Conservation (phyloP, 1,284 basidiomycete species). For the Ustilago loliicola region DNA sequence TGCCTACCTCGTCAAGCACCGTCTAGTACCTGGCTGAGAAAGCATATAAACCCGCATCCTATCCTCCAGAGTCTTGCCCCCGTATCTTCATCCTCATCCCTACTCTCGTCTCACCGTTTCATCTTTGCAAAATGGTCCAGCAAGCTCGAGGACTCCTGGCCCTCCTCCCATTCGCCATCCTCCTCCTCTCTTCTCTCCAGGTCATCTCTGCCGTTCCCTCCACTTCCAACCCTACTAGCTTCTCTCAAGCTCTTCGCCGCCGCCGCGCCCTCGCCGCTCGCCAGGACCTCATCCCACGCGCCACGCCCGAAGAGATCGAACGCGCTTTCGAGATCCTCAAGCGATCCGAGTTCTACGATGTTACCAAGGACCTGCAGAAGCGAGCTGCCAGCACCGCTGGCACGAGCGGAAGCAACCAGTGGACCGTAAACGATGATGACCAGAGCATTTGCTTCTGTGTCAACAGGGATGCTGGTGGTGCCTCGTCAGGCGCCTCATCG, state of each 20-base stretch:
- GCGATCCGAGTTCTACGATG: conserved; percentile 20
- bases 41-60: too few species aligned
- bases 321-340: conserved; percentile 31
- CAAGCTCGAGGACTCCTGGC: conserved; percentile 15
- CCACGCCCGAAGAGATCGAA: conserved; percentile 27
- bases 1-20: too few species aligned
- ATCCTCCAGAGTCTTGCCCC: background rate
- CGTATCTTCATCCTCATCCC: background rate
- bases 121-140: conserved; percentile 19
- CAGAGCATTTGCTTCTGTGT: conserved; percentile 45
- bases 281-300: conserved; percentile 29
- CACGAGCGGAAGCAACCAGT: conserved; percentile 23
- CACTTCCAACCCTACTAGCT: background rate
- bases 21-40: too few species aligned
- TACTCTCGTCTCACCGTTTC: background rate
- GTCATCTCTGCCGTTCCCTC: conserved; percentile 6
- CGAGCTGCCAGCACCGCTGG: conserved; percentile 21
- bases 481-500: conserved; percentile 4
- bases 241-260: conserved; percentile 24
- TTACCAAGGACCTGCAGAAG: conserved; percentile 21
- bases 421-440: conserved; percentile 35
- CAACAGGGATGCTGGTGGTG: conserved; percentile 20
- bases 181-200: conserved; percentile 14
- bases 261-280: conserved; percentile 19
- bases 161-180: conserved; percentile 20